These are phyloP conservation scores for Epichloe sibirici DNA, from an alignment of 2,329 filamentous ascomycete species.

Conservation along the genomic window DNA sequence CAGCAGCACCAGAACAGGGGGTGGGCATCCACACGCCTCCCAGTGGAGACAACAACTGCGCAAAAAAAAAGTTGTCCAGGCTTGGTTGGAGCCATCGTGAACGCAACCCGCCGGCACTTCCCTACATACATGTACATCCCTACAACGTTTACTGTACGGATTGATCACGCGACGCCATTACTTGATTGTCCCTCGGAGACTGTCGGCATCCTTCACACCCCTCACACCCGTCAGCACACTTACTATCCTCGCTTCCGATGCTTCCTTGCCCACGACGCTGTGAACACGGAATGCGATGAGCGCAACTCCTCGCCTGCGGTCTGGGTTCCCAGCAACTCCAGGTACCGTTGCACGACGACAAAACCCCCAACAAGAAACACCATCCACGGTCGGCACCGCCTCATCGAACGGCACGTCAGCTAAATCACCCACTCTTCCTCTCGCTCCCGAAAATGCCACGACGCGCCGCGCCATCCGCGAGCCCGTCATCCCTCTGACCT, in stretches of 20 bases:
- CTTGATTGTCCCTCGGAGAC: neutral
- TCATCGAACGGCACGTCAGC: conserved; percentile 18
- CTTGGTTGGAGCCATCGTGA: neutral
- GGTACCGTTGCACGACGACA: conserved; percentile 31
- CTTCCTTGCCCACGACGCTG: conserved; percentile 3
- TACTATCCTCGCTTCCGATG: conserved; percentile 4
- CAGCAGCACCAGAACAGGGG: no score
- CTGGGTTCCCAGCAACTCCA: conserved; percentile 70
- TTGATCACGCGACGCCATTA: neutral
- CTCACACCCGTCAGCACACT: no score
- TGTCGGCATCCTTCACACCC: neutral
- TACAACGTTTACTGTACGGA: neutral
- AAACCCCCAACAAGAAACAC: conserved; percentile 20
- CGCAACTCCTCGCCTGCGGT: conserved; percentile 69
- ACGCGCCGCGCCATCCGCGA: conserved; percentile 18
- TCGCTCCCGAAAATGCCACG: conserved; percentile 31
- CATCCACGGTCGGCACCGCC: conserved; percentile 18
- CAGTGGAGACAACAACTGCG: neutral
- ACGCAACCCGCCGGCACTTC: neutral
- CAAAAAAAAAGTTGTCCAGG: conserved; percentile 3
- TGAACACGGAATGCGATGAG: conserved; percentile 58
- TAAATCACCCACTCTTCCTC: conserved; percentile 28
- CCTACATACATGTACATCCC: neutral
- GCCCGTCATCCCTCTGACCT: conserved; percentile 67
- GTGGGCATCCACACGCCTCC: no score